These are phyloP conservation scores for Trichocladium uniseriatum DNA, from an alignment of 495 filamentous ascomycete genomes.

Conservation along the genomic window DNA sequence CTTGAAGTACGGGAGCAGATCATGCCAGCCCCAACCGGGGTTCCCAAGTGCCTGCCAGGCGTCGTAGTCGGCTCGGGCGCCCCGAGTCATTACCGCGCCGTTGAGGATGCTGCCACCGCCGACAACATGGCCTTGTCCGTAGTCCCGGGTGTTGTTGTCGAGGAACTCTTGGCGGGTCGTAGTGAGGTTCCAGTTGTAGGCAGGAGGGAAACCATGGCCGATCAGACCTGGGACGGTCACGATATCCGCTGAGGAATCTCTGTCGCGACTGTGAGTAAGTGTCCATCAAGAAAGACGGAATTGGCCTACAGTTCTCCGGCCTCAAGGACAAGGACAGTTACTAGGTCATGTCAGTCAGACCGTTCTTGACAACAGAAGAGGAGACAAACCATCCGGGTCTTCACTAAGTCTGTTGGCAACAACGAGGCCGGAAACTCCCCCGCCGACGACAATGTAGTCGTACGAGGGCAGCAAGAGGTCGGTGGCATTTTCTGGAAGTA, in stretches of 20 bases:
- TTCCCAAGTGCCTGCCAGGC: conserved; percentile 52
- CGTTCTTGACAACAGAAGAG: too few relatives aligned
- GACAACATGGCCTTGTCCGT: conserved; percentile 33
- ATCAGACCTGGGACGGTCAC: conserved; percentile 18
- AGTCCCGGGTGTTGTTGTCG: conserved; percentile 26
- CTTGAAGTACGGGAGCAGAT: conserved; percentile 49
- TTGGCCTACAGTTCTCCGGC: conserved; percentile 17
- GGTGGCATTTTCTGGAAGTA: conserved; percentile 5
- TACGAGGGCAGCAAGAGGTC: conserved; percentile 14
- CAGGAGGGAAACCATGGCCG: conserved; percentile 14
- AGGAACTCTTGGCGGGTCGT: conserved; percentile 28
- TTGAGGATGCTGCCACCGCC: conserved; percentile 43
- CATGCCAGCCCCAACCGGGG: conserved; percentile 54
- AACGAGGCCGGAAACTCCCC: conserved; percentile 44
- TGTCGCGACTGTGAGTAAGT: background rate
- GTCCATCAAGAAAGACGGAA: background rate
- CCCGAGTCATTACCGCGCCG: conserved; percentile 38
- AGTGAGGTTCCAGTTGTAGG: conserved; percentile 20
- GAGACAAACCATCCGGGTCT: conserved; percentile 12
- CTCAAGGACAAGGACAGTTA: conserved; percentile 37
- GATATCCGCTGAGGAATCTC: conserved; percentile 10
- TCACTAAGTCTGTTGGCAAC: conserved; percentile 35
- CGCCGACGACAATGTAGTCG: conserved; percentile 47
- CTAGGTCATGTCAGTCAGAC: conserved; percentile 16
- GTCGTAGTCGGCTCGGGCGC: conserved; percentile 43